phyloP scores from a whole-genome alignment of 768 basidiomycete genomes.

The Strobilomyces dryophilus region DNA sequence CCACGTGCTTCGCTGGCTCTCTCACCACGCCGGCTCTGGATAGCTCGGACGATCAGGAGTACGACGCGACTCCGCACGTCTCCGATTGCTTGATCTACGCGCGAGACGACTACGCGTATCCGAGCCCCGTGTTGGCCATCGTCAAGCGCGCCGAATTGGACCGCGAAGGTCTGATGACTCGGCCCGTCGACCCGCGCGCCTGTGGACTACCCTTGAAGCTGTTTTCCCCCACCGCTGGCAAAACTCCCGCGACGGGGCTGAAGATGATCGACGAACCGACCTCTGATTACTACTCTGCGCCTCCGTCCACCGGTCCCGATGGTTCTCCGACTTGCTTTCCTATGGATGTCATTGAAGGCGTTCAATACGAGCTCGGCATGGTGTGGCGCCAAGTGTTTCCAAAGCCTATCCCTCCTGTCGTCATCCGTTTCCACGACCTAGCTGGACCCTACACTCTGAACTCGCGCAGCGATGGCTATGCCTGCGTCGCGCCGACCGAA shows the following conservation, averaged over 20 bases:
- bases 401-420: slow-evolving; percentile 18
- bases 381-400: slow-evolving; percentile 13
- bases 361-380: slow-evolving; percentile 8
- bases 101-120: slow-evolving; percentile 1
- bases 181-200: background rate
- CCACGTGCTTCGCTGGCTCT: background rate
- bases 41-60: background rate
- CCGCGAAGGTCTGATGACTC: background rate
- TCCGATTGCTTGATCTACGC: slow-evolving; percentile 4
- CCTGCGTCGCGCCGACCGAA: slow-evolving; percentile 4
- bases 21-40: background rate
- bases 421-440: slow-evolving; percentile 17
- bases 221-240: slow-evolving; percentile 6
- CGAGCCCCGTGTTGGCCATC: slow-evolving; percentile 13
- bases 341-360: slow-evolving; percentile 2
- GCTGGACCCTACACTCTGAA: background rate
- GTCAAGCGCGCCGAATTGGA: slow-evolving; percentile 11
- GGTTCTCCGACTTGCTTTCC: slow-evolving; percentile 3
- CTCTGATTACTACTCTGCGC: slow-evolving; percentile 4
- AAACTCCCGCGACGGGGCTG: slow-evolving; percentile 5
- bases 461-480: slow-evolving; percentile 1
- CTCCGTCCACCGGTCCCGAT: background rate
- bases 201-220: background rate
- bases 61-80: background rate
- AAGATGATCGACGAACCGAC: slow-evolving; percentile 1